These are phyloP conservation scores for Hericium rajendrae DNA, from an alignment of 768 basidiomycete genomes.

Conservation along the genomic window DNA sequence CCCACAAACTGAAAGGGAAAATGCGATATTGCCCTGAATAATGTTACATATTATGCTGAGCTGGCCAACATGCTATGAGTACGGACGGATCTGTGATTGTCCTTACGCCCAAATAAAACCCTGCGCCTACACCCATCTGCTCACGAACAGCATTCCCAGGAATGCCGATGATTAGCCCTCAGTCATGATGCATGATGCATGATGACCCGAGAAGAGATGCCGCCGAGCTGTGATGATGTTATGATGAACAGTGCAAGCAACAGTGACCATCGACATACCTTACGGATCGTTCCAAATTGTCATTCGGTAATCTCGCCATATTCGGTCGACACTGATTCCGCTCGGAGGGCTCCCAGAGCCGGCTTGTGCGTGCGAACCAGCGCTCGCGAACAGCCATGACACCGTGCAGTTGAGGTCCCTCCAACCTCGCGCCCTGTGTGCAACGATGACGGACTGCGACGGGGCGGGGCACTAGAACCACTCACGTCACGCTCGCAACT, in stretches of 20 bases:
- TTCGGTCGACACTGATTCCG: slow-evolving; percentile 54
- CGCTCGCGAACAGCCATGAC: slow-evolving; percentile 48
- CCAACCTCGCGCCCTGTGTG: slow-evolving; percentile 52
- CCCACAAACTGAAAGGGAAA: too few relatives aligned
- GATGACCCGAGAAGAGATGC: not conserved
- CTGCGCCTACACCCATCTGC: too few relatives aligned
- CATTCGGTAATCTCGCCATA: slow-evolving; percentile 60
- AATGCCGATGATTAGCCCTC: too few relatives aligned
- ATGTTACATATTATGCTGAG: too few relatives aligned
- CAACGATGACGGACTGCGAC: not conserved
- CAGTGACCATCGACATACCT: not conserved
- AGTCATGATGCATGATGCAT: slow-evolving; percentile 11
- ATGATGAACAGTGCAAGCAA: too few relatives aligned
- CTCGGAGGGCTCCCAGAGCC: slow-evolving; percentile 30
- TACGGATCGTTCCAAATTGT: slow-evolving; percentile 37
- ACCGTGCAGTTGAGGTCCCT: slow-evolving; percentile 51
- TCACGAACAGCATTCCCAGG: too few relatives aligned
- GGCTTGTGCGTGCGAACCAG: slow-evolving; percentile 19
- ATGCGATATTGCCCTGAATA: too few relatives aligned
- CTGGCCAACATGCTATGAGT: too few relatives aligned
- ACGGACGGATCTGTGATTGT: too few relatives aligned
- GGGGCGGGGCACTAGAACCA: slow-evolving; percentile 3
- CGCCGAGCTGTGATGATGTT: too few relatives aligned
- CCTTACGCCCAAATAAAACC: too few relatives aligned
- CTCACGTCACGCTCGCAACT: slow-evolving; percentile 64